These are phyloP conservation scores for Westerdykella ornata DNA, from an alignment of 2,329 filamentous ascomycete genomes.

Conservation along the genomic window DNA sequence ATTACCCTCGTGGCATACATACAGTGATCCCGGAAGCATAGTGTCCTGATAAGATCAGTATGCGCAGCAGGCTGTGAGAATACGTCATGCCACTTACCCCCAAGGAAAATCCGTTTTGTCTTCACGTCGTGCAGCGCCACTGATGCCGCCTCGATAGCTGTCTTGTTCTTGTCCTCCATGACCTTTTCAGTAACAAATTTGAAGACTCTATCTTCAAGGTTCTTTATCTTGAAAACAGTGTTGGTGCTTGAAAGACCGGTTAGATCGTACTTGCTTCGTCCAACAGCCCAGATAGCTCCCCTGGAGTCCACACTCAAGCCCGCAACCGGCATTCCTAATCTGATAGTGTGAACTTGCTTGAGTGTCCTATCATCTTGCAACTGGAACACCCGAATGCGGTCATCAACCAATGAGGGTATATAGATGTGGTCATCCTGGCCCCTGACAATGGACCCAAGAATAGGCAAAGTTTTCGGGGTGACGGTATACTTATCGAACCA, in stretches of 20 bases:
- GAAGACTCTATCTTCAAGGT: not conserved
- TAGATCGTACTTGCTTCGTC: conserved; percentile 5
- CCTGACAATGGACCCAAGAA: conserved; percentile 3
- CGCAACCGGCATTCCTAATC: conserved; percentile 6
- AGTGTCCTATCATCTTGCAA: not conserved
- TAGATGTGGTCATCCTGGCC: conserved; percentile 7
- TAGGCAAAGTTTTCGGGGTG: not conserved
- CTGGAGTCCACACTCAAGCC: conserved; percentile 4
- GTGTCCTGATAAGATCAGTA: too few relatives aligned
- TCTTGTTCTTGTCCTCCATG: conserved; percentile 4
- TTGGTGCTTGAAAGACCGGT: conserved; percentile 1
- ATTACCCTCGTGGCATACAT: too few relatives aligned
- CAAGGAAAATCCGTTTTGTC: conserved; percentile 2
- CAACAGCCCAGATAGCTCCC: conserved; percentile 8
- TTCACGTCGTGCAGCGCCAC: conserved; percentile 5
- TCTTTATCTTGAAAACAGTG: conserved; percentile 8
- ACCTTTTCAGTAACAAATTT: conserved; percentile 2
- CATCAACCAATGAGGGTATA: conserved; percentile 4
- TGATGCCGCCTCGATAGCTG: not conserved
- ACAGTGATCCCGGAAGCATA: too few relatives aligned
- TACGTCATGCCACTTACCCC: conserved; percentile 1
- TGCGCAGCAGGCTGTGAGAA: too few relatives aligned
- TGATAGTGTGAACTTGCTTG: conserved; percentile 3
- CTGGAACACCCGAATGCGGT: conserved; percentile 7
- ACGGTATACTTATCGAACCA: conserved; percentile 3